Evolutionary conservation across 2,329 filamentous ascomycete genomes (phyloP).

Genomic region (Microcyclospora tardicrescens): DNA sequence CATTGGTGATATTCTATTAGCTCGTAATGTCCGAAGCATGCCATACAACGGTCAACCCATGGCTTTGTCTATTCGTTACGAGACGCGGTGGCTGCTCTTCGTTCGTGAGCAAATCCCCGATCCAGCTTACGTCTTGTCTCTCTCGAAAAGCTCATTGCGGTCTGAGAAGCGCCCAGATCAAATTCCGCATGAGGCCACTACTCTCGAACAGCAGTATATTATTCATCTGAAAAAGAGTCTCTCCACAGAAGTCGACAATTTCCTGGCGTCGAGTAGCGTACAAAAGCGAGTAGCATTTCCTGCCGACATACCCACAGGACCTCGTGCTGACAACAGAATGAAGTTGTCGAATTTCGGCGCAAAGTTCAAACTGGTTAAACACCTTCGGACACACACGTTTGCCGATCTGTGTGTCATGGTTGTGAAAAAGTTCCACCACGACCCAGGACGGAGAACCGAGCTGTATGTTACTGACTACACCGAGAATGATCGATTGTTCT

Average conservation of each 20-base stretch:
- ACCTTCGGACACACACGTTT: conserved; percentile 45
- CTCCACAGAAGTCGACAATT: background rate
- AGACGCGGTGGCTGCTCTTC: too few species aligned
- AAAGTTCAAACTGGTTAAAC: conserved; percentile 54
- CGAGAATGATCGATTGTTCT: conserved; percentile 49
- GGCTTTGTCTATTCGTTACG: conserved; percentile 12
- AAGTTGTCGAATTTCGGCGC: conserved; percentile 3
- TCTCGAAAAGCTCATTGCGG: too few species aligned
- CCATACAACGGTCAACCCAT: conserved; percentile 8
- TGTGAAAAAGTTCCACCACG: conserved; percentile 32
- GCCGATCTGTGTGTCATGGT: conserved; percentile 62
- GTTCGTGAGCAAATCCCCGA: too few species aligned
- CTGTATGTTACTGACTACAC: conserved; percentile 80
- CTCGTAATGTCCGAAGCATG: conserved; percentile 31
- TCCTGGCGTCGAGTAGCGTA: background rate
- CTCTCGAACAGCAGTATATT: background rate
- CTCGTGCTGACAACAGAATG: conserved; percentile 1
- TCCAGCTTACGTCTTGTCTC: too few species aligned
- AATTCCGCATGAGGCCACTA: background rate
- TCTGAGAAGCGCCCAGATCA: too few species aligned
- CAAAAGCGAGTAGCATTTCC: background rate
- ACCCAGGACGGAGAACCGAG: conserved; percentile 29
- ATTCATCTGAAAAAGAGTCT: background rate
- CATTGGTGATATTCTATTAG: conserved; percentile 50
- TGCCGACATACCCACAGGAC: too few species aligned